phyloP scores from a whole-genome alignment of 148 eudicot genomes.

The Heliosperma pusillum region DNA sequence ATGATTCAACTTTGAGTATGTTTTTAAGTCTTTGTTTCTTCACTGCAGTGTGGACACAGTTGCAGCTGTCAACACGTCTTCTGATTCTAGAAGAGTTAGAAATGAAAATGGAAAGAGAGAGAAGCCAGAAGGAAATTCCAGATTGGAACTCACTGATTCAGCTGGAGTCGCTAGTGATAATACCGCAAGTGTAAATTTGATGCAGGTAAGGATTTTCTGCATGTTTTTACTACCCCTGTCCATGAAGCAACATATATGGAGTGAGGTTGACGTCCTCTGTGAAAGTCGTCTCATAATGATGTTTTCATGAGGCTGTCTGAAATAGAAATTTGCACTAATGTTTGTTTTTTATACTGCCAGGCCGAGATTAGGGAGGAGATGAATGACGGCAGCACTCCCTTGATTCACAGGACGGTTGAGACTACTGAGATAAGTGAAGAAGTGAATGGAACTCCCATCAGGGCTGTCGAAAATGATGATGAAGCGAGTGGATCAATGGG shows the following conservation, averaged over 20 bases:
- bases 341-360: slow-evolving; percentile 28
- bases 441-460: slow-evolving; percentile 57
- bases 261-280: neutral
- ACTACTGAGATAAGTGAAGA: slow-evolving; percentile 53
- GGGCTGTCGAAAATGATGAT: slow-evolving; percentile 26
- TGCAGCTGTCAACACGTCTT: slow-evolving; percentile 20
- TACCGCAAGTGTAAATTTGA: slow-evolving; percentile 47
- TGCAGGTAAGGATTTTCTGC: slow-evolving; percentile 40
- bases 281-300: too few species aligned
- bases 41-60: slow-evolving; percentile 36
- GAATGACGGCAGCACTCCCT: slow-evolving; percentile 31
- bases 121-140: slow-evolving; percentile 34
- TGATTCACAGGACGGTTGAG: slow-evolving; percentile 31
- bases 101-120: slow-evolving; percentile 29
- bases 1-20: neutral
- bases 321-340: too few species aligned
- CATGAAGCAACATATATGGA: too few species aligned
- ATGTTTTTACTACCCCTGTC: too few species aligned
- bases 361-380: slow-evolving; percentile 41
- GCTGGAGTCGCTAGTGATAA: slow-evolving; percentile 48
- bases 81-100: slow-evolving; percentile 29
- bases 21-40: slow-evolving; percentile 11
- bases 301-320: too few species aligned
- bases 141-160: slow-evolving; percentile 39
- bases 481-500: slow-evolving; percentile 19